Base-by-base conservation (phyloP, 352 stramenopile species). In the Plasmopara viticola region DNA sequence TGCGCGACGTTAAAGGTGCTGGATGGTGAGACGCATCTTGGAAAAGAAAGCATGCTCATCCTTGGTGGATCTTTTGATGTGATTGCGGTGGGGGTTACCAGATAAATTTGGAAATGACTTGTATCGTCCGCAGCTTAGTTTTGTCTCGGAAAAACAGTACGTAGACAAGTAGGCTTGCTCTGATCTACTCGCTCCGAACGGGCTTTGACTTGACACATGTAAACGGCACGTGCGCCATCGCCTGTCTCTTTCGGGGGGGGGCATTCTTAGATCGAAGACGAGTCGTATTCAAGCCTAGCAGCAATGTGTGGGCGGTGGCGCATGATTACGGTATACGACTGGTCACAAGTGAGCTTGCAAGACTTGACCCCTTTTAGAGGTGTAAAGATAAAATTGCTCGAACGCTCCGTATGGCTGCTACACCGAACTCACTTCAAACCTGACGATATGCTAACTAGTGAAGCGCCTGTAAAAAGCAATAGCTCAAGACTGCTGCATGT, bases 321-420 rank as follows among this genome's bases (percentile, higher is more conserved):
- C 45, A 34, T 58, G 49, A 38, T 40, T 39, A 13, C 42, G 31
- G 31, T 35, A 25, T 34, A 37, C 29, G 5, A 54, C 53, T 62
- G 59, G 40, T 49, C 48, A 66, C 29, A 62, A 62, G 53, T 62
- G 54, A 62, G 53, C 58, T 45, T 45, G 46, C 31, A 35, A 42
- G 38, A 59, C 56, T 55, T 55, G 56, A 64, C 14, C 53, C 49
- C 58, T 66, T 66, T 63, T 12, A 53, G 62, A 66, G 59, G 49
- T 62, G 52, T 51, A 66, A 62, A 58, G 61, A 66, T 53, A 61
- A 58, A 55, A 35, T 12, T 5, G 31, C 31, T 8, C 31, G 31
- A 5, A 35, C 31, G 10, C 31, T 35, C 31, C 31, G 20, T 25
- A 25, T 25, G 20, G 20, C 20, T 25, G 20, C 20, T 25, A 25